Evolutionary conservation across 345 rosid species (phyloP).

Genomic region (Salix dunnii): DNA sequence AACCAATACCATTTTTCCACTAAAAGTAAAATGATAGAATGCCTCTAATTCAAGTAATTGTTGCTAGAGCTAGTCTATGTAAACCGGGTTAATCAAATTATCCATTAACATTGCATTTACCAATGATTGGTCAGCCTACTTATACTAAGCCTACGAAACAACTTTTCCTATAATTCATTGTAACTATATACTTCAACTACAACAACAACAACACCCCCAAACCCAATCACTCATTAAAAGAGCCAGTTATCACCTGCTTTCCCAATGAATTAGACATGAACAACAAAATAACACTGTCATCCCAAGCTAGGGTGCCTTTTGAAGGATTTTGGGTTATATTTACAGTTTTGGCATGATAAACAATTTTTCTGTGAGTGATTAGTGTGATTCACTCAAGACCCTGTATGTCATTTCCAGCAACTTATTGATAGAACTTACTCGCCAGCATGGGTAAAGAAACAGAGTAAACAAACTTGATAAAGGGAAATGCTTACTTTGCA

Average conservation of each 20-base stretch:
- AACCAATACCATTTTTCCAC: background rate
- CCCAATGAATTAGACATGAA: background rate
- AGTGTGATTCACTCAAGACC: background rate
- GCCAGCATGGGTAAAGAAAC: background rate
- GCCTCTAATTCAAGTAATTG: background rate
- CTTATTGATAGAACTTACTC: background rate
- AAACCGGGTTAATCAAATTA: background rate
- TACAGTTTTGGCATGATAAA: background rate
- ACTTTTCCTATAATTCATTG: background rate
- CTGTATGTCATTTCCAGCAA: background rate
- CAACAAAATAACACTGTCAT: background rate
- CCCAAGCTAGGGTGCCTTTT: background rate
- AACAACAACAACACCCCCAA: background rate
- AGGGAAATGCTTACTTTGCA: constrained; percentile 58
- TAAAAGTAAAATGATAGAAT: background rate
- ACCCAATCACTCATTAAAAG: background rate
- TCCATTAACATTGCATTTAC: background rate
- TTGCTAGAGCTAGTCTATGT: background rate
- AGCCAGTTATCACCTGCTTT: background rate
- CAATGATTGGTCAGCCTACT: background rate
- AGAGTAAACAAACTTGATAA: background rate
- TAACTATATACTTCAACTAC: background rate
- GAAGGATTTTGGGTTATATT: background rate
- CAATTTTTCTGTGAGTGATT: background rate
- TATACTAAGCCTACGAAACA: background rate